phyloP scores from a whole-genome alignment of 176 grass and related monocot genomes.

The Oropetium thomaeum region DNA sequence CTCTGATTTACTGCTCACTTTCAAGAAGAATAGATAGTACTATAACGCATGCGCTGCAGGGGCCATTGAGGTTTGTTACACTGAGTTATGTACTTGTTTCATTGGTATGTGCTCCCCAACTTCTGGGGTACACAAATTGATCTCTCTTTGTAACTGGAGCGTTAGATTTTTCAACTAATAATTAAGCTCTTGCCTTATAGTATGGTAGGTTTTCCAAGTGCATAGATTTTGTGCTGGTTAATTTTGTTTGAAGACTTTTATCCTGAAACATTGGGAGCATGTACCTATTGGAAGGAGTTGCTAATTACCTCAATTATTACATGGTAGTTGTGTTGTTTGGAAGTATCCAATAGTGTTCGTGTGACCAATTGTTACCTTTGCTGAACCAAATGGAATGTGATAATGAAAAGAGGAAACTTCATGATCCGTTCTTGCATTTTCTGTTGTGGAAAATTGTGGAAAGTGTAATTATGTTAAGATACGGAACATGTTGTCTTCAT shows the following conservation, averaged over 20 bases:
- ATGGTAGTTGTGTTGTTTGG: background rate
- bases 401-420: background rate
- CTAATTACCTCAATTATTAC: background rate
- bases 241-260: background rate
- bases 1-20: background rate
- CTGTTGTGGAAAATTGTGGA: background rate
- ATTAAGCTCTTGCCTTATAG: background rate
- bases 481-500: background rate
- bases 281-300: background rate
- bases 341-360: background rate
- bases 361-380: background rate
- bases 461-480: background rate
- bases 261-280: background rate
- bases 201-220: background rate
- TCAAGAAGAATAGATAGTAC: background rate
- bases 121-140: background rate
- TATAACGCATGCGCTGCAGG: background rate
- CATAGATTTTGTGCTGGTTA: background rate
- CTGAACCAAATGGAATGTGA: too few species aligned
- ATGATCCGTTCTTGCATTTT: background rate
- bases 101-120: background rate
- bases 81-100: background rate
- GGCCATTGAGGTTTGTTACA: background rate
- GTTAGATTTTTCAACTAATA: background rate
- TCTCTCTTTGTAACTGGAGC: background rate